Base-by-base conservation (phyloP, 2,329 filamentous ascomycete species). In the Claviceps monticola region DNA sequence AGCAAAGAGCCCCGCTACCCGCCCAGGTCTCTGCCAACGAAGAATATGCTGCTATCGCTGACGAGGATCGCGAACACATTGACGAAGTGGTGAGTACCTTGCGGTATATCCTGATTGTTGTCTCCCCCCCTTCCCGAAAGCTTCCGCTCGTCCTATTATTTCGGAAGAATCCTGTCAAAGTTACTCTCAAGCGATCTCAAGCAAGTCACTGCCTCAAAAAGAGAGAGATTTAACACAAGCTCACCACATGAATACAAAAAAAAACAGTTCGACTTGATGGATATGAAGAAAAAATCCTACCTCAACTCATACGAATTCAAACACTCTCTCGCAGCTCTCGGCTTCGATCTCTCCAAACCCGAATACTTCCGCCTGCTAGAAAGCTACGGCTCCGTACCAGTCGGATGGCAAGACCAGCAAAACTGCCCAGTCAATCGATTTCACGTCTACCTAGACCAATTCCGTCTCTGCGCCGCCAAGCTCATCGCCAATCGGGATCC, bases 281-380 rank as follows among this genome's bases (percentile, higher is more conserved):
- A 97, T 67, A 85, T 95, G 63, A 91, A 97, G 75, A 91, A 94
- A 67, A 90, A 97, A 71, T 80, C 83, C 46, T 83, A 86, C 68
- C 88, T 98, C 64, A 91, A 97, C 73, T 97, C 95, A 74, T 93
- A 97, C 72, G 93, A 98, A 71, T 87, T 97, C 66, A 91, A 93
- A 69, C 93, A 97, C 71, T 89, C 91, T 55, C 83, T 97, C 61
- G 93, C 94, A 66, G 93, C 93, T 3, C 82, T 98, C 1, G 93
- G 93, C 57, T 97, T 97, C 72, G 88, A 94, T 62, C 75, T 95
- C 48, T 79, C 88, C 54, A 95, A 95, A 67, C 74, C 82, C 56
- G 88, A 95, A 60, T 88, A 95, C 55, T 83, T 91, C 61, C 73
- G 78, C 46, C 80, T 94, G 56, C 78, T 98, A 55, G 85, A 88